Evolutionary conservation across 768 basidiomycete species (phyloP).

Genomic region (Leccinellum albellum): DNA sequence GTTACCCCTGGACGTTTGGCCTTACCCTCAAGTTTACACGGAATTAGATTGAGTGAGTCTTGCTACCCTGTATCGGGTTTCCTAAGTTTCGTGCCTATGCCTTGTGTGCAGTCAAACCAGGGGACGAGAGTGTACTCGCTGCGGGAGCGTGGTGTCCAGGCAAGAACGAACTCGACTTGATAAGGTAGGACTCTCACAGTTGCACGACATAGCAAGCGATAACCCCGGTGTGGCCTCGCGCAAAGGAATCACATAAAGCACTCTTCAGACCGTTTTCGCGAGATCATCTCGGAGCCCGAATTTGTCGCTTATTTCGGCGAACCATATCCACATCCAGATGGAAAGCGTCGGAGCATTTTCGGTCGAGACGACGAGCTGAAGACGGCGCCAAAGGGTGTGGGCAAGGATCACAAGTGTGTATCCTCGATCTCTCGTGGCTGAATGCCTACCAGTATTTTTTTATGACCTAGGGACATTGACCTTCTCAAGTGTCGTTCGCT

Average conservation of each 20-base stretch:
- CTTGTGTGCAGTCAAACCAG: conserved; percentile 52
- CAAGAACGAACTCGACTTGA: conserved; percentile 71
- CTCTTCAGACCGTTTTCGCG: conserved; percentile 58
- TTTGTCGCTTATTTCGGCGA: conserved; percentile 81
- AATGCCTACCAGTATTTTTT: background rate
- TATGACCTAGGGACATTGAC: conserved; percentile 72
- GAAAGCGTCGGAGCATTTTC: conserved; percentile 72
- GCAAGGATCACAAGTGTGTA: conserved; percentile 71
- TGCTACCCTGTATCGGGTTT: background rate
- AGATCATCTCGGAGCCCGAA: conserved; percentile 58
- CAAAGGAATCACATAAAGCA: conserved; percentile 59
- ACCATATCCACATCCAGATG: conserved; percentile 57
- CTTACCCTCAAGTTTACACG: background rate
- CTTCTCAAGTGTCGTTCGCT: conserved; percentile 81
- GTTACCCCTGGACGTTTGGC: background rate
- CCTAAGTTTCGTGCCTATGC: background rate
- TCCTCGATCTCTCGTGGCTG: background rate
- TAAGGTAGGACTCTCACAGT: conserved; percentile 47
- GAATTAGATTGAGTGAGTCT: conserved; percentile 21
- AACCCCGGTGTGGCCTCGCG: background rate
- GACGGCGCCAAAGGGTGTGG: conserved; percentile 85
- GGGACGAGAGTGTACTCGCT: conserved; percentile 67
- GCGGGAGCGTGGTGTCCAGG: conserved; percentile 79
- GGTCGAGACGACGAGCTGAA: conserved; percentile 87
- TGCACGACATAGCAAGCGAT: background rate